These are phyloP conservation scores for Didymella keratinophila DNA, from an alignment of 2,329 filamentous ascomycete species.

Conservation along the genomic window DNA sequence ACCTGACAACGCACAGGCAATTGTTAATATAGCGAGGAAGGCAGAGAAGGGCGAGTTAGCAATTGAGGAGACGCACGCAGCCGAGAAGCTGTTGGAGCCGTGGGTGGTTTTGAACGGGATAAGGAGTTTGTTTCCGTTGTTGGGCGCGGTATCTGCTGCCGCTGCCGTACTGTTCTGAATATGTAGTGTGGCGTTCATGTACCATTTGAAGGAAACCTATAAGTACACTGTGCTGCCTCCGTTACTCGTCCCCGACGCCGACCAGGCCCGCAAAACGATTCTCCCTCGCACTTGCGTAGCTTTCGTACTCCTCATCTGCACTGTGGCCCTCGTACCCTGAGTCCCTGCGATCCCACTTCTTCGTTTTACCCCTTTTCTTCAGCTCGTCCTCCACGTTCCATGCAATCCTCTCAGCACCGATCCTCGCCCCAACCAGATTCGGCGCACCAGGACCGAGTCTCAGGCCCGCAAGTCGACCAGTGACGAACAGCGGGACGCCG, in stretches of 20 bases:
- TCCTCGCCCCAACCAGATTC: conserved; percentile 76
- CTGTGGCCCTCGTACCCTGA: conserved; percentile 19
- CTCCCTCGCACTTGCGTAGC: conserved; percentile 52
- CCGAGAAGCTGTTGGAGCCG: too few species aligned
- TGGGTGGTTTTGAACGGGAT: too few species aligned
- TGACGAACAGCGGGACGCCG: conserved; percentile 76
- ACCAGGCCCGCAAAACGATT: conserved; percentile 53
- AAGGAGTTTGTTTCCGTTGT: too few species aligned
- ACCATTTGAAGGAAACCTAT: too few species aligned
- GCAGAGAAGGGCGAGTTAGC: too few species aligned
- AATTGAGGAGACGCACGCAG: too few species aligned
- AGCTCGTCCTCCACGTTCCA: conserved; percentile 72
- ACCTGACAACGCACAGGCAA: not conserved
- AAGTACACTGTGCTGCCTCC: too few species aligned
- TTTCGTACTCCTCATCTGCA: conserved; percentile 34
- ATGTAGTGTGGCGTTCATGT: too few species aligned
- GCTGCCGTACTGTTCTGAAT: too few species aligned
- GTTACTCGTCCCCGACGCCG: conserved; percentile 8
- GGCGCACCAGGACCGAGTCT: conserved; percentile 75
- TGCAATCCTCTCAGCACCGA: conserved; percentile 75
- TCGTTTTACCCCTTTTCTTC: conserved; percentile 30
- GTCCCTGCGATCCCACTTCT: conserved; percentile 14
- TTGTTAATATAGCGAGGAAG: too few species aligned
- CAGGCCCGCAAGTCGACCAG: conserved; percentile 72
- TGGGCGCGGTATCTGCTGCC: too few species aligned